Base-by-base conservation (phyloP, 2,329 filamentous ascomycete species). In the Cercospora brassicicola region DNA sequence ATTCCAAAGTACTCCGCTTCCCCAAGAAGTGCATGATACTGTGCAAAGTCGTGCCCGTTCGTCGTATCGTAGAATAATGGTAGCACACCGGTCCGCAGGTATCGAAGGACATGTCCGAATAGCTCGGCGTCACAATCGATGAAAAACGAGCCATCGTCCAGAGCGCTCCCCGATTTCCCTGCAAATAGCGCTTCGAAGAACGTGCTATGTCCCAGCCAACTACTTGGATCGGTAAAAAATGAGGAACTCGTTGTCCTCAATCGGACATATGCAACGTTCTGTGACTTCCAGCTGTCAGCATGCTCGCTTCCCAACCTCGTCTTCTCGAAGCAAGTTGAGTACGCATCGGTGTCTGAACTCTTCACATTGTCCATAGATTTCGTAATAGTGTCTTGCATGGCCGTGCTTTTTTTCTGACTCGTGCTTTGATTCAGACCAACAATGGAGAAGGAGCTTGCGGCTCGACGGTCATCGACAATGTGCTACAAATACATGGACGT, bases 1-100 rank as follows among this genome's bases (percentile, higher is more conserved):
- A 65, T 65, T 9, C 48, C 63, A 18, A 59, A 65, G 15, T 62
- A 62, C 30, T 65, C 48, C 13, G 63, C 63, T 45, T 65, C 63
- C 23, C 55, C 30, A 31, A 59, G 53, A 4, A 65, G 51, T 13
- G 30, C 31, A 26, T 65, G 55, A 55, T 65, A 65, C 51, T 39
- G 26, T 20, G 63, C 23, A 23, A 65, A 59, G n/a, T 65, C 63
- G 55, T 59, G 63, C 11, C 63, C 55, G 6, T 31, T 59, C 9
- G 39, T 53, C 1, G 7, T 55, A 18, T 63, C 42, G 42, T 63
- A 63, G 28, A 63, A 63, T 5, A 63, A 18, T 15, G 60, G 60
- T 4, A 45, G 42, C 42, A 45, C 42, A 1, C 7, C 42, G 42
- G 42, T 45, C 5, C 42, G 42, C 42, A 45, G 42, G 9, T 45